Base-by-base conservation (phyloP, 2,329 filamentous ascomycete genomes). In the Exserohilum turcica region DNA sequence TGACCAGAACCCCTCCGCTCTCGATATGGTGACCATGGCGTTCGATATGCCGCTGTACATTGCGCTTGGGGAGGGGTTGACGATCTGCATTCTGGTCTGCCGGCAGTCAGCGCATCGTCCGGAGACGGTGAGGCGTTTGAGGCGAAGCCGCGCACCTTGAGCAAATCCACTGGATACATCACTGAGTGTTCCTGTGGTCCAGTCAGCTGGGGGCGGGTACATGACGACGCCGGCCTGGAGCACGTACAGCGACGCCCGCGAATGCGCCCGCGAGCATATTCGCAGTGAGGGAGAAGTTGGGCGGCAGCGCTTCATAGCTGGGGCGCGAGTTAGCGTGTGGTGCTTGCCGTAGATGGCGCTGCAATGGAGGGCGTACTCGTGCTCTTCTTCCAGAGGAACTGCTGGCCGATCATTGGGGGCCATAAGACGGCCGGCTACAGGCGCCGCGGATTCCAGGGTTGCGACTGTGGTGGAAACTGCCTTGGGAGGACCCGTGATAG, bases 191-290 rank as follows among this genome's bases (percentile, higher is more conserved):
- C 93, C 92, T 97, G 56, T 59, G 43, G 57, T 58, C 63, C 39
- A 43, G 56, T 74, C 59, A 64, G 74, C 53, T 35, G 36, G 43
- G 43, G 53, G 40, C 36, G 42, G 48, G 46, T 47, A 38, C 35
- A 55, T 40, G 47, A 51, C 54, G 48, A 51, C 54, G 42, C 48
- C 42, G 37, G n/a, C n/a, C 53, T 42, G 54, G 59, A 48, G 48
- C 69, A 70, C 87, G 67, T 86, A 95, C 91, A 69, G 92, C 91
- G 78, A 97, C 95, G 66, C 94, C 94, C 54, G 94, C 94, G 78
- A 97, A 97, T 65, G 94, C 94, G 75, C 94, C 94, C 50, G 94
- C 94, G 60, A 88, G 81, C 92, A 97, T 97, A 78, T 97, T 99
- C 74, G 94, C 91, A 62, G 89, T 79, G 71, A 97, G 83, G 67